Evolutionary conservation across 2,329 filamentous ascomycete genomes (phyloP), one percentile per base, ranked within the genome.

Genomic region (Elsinoe ampelina): DNA sequence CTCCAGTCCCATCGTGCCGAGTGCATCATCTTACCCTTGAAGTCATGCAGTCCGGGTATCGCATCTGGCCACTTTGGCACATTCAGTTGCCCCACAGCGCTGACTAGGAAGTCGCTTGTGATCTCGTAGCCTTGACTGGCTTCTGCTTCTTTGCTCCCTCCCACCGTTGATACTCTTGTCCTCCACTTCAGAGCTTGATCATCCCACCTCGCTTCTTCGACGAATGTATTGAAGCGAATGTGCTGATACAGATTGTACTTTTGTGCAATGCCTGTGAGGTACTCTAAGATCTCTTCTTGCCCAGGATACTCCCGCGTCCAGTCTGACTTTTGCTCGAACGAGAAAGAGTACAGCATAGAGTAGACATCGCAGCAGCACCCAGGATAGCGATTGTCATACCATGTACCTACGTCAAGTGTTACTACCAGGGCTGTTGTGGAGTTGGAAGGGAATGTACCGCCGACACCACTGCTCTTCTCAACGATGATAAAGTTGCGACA

Each of bases 401-500:
- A 60, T 2, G 58, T 67, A 57, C 62, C 63, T 65, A 15, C 76
- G 13, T 36, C 73, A 74, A 52, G 77, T 77, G 1, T 73, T 67
- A 26, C n/a, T n/a, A 69, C 71, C 15, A 67, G 63, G 55, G 79
- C 71, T 7, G 71, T 71, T 86, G 86, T 90, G 0, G 84, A 84
- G 39, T 26, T 81, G 77, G 81, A 86, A 90, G 1, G 79, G 70
- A 63, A 89, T 89, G 15, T 80, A 3, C 79, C 79, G 5, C 77
- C 78, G 10, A 81, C 66, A 1, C 73, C 74, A 13, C 74, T 74
- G 26, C 75, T 76, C 65, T 81, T 81, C 63, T 82, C 79, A 1
- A 81, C 65, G 22, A 82, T 79, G 56, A 81, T 70, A 61, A 82
- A 80, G 61, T 81, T 80, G 39, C 72, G 72, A 61, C 74, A 76